Conservation (phyloP, 2,329 filamentous ascomycete species). For the Aulographum hederae region DNA sequence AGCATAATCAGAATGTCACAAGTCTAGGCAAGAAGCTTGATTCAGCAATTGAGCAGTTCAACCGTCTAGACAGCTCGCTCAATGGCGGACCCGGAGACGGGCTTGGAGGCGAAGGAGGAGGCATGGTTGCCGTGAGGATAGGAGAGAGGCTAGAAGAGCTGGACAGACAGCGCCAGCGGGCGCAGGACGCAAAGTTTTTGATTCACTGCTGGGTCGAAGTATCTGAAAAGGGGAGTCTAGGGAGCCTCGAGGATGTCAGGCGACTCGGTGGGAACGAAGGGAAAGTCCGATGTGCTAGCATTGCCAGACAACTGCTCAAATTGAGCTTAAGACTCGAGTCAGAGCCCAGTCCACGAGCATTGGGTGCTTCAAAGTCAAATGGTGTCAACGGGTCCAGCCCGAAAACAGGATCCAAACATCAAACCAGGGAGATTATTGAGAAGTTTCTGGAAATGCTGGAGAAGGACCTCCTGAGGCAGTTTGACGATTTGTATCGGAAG, state of each 20-base stretch:
- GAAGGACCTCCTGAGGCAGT: conserved; percentile 87
- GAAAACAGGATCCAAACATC: conserved; percentile 22
- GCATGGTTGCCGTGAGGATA: conserved; percentile 85
- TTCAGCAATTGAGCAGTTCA: conserved; percentile 80
- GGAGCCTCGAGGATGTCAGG: conserved; percentile 74
- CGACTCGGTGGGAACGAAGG: conserved; percentile 73
- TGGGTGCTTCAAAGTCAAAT: conserved; percentile 15
- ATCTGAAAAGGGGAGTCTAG: conserved; percentile 71
- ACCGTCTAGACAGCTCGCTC: conserved; percentile 69
- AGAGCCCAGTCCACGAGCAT: conserved; percentile 7
- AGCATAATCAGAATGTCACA: conserved; percentile 82
- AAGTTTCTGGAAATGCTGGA: conserved; percentile 93
- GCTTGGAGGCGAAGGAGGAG: conserved; percentile 40
- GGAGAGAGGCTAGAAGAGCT: conserved; percentile 87
- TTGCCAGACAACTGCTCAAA: conserved; percentile 79
- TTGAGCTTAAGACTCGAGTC: conserved; percentile 84
- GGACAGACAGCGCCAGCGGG: conserved; percentile 75
- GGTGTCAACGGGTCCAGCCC: conserved; percentile 34
- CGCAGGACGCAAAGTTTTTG: conserved; percentile 83
- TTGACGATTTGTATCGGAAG: conserved; percentile 88
- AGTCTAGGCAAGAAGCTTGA: conserved; percentile 78
- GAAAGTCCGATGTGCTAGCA: conserved; percentile 85
- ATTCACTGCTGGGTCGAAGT: conserved; percentile 97
- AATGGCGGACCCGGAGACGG: conserved; percentile 26
- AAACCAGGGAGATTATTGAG: conserved; percentile 80